A percentile compares a stretch with the other conserved stretches of the same genome.
Evolutionary conservation across 2,329 filamentous ascomycete species (phyloP).

Genomic region (Emmonsia crescens): DNA sequence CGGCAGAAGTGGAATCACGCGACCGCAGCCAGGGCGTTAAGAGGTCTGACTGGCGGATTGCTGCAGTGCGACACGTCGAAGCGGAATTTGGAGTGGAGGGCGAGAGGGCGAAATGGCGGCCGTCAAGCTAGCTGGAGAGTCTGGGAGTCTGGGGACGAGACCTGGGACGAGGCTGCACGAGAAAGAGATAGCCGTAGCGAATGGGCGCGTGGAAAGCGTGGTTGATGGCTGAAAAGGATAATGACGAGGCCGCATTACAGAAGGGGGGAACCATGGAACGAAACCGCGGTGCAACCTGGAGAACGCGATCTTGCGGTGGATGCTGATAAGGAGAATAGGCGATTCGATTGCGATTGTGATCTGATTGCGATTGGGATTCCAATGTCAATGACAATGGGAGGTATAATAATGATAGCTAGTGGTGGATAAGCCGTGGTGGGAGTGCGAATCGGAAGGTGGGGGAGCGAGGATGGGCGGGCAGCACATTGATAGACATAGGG

Average conservation of each 20-base stretch:
- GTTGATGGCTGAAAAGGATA: conserved; percentile 1
- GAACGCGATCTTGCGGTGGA: background rate
- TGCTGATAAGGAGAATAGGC: background rate
- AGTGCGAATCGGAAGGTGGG: background rate
- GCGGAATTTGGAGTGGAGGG: background rate
- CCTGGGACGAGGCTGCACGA: background rate
- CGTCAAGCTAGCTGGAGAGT: background rate
- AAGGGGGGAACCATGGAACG: background rate
- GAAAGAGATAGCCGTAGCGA: background rate
- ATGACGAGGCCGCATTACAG: background rate
- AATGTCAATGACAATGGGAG: background rate
- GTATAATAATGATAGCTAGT: background rate
- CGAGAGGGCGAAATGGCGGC: background rate
- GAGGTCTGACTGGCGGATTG: background rate
- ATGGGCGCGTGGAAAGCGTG: background rate
- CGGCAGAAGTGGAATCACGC: conserved; percentile 3
- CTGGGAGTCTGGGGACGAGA: background rate
- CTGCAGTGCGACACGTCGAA: background rate
- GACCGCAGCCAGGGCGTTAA: conserved; percentile 4
- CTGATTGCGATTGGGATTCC: background rate
- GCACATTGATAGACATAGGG: conserved; percentile 3
- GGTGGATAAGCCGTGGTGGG: background rate
- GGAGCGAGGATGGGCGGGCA: background rate
- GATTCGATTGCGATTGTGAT: background rate
- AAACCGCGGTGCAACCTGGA: conserved; percentile 3